Evolutionary conservation across 2,329 filamentous ascomycete genomes (phyloP), one percentile per base, ranked within the genome.

Genomic region (Ophiocordyceps sinensis): DNA sequence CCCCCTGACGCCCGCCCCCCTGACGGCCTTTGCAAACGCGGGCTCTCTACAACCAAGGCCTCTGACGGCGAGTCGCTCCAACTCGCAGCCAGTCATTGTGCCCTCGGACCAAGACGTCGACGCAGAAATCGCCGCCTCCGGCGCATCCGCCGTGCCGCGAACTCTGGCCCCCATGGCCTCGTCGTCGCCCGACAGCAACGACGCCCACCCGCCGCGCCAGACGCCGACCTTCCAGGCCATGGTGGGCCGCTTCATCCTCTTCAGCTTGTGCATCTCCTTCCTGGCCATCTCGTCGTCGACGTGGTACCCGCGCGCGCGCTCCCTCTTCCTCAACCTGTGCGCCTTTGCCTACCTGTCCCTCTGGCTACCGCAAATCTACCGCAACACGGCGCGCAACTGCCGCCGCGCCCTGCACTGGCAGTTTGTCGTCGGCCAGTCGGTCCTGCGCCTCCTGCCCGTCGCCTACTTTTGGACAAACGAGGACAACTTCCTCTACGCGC

Each of bases 331-430:
- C 51, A 75, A 88, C 55, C 47, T 70, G 3, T 64, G 94, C 19
- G 71, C 75, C 2, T 77, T 89, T 51, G 49, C 73, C 41, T 95
- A 95, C 56, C 74, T 95, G 36, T 94, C 88, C 17, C 80, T 95
- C 55, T 96, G 89, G 89, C 57, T 79, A 1, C 89, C 91, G 0
- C 91, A 98, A 58, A 94, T 96, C 49, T 76, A 83, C 55, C 84
- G 91, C 46, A 98, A 98, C 58, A 70, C 83, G 41, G 77, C 85
- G 61, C 84, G 89, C 41, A 95, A 95, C 61, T 94, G 87, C 59
- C 85, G 88, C 34, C 85, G 84, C 52, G 88, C 89, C 1, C 69
- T 96, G n/a, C 74, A 80, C 4, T 95, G 88, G 87, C 82, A 83
- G 44, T 98, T 94, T 55, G 82, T 94, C 42, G 56, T 87, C 19